Base-by-base conservation (phyloP, 768 basidiomycete genomes). In the Sarcodon aspratus region DNA sequence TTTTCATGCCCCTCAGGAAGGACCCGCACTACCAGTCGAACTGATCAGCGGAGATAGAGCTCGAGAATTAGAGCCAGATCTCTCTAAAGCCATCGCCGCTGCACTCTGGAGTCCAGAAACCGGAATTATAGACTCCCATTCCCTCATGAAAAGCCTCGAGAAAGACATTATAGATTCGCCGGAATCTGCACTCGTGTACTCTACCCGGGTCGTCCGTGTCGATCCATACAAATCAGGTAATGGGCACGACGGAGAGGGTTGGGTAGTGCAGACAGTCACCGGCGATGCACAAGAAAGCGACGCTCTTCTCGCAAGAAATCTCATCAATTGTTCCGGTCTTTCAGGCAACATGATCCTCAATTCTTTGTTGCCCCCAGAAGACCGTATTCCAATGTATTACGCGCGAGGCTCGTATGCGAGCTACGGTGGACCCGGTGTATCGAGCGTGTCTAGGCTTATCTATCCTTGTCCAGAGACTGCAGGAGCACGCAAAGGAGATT, bases 51-150 rank as follows among this genome's bases (percentile, higher is more conserved):
- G 80, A 7, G 71, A 77, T 10, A 71, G 83, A 58, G 85, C 84
- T 3, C 75, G 75, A 46, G 71, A 76, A 47, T 64, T 94, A 56
- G 93, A 96, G 64, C 95, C 95, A 0, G 78, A 86, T 57, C 67
- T 99, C n/a, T 81, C 84, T 0, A 54, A 61, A 7, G 69, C 80
- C 40, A 87, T 97, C 48, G 67, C 70, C 0, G 73, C 72, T 8
- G 91, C 92, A 2, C 63, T 99, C 31, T 82, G 81, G 74, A 87
- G 82, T 48, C 84, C 87, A 8, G 79, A 82, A 57, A 94, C 93
- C 0, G 96, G 96, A 2, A 94, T 98, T 52, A 64, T 98, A 0
- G 85, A 94, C 63, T 87, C 89, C 0, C 90, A 95, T 68, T 61
- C 78, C 4, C 67, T 94, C 47, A 89, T 97, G 80, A 73, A 80